Percentiles rank a stretch among this genome's conserved stretches.
Evolutionary conservation across 2,329 filamentous ascomycete genomes (phyloP).

Genomic region (Cladosporium oxysporum): DNA sequence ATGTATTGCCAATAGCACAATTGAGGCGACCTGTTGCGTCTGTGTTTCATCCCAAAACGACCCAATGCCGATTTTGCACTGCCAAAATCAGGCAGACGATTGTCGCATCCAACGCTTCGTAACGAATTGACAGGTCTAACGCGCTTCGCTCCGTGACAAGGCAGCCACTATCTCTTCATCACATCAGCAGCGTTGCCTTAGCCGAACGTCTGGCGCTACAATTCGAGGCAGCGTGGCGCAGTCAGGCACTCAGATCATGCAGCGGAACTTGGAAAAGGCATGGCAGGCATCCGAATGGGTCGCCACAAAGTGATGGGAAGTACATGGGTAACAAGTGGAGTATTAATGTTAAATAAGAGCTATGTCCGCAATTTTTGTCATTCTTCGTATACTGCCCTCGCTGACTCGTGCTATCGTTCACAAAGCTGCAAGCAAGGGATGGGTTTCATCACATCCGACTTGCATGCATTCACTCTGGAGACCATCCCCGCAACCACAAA

Average conservation of each 20-base stretch:
- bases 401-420: not conserved
- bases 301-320: constrained; percentile 1
- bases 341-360: not conserved
- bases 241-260: not conserved
- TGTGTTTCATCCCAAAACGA: not conserved
- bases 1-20: not conserved
- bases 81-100: not conserved
- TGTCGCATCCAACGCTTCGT: not conserved
- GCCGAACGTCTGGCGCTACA: not conserved
- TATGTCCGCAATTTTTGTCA: not conserved
- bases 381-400: not conserved
- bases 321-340: not conserved
- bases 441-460: not conserved
- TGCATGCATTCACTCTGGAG: not conserved
- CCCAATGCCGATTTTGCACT: not conserved
- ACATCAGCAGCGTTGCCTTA: constrained; percentile 4
- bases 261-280: not conserved
- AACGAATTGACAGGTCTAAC: not conserved
- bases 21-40: not conserved
- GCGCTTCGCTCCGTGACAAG: not conserved
- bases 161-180: constrained; percentile 1
- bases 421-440: constrained; percentile 2
- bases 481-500: not conserved
- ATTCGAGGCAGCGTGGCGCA: constrained; percentile 10
- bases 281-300: constrained; percentile 11